These are phyloP conservation scores for Gracilariopsis chorda DNA, from an alignment of 23 red algal genomes.

Conservation along the genomic window DNA sequence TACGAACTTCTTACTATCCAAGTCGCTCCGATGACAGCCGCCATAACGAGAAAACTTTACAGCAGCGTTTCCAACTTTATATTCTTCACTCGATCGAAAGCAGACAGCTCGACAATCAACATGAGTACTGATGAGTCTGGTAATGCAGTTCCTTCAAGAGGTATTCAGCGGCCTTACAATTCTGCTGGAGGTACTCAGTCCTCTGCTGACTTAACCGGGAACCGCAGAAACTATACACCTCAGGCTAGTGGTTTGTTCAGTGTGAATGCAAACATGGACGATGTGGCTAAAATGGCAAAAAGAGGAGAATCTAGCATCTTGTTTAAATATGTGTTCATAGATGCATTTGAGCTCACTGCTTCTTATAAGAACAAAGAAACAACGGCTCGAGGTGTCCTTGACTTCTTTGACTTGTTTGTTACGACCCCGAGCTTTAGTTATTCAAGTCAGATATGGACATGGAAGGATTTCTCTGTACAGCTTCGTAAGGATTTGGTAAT, in stretches of 20 bases:
- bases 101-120: background rate
- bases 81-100: constrained; percentile 39
- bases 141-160: background rate
- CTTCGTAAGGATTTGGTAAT: constrained; percentile 64
- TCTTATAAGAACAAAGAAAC: constrained; percentile 86
- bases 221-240: background rate
- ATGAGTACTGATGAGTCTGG: constrained; percentile 5
- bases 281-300: constrained; percentile 71
- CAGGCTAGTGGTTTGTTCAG: background rate
- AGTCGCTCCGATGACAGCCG: constrained; percentile 70
- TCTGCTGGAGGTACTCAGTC: background rate
- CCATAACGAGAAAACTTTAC: constrained; percentile 61
- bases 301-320: constrained; percentile 76
- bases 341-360: constrained; percentile 76
- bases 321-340: constrained; percentile 97
- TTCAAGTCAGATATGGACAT: constrained; percentile 82
- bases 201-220: background rate
- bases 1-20: constrained; percentile 86
- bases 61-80: constrained; percentile 61
- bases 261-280: constrained; percentile 48
- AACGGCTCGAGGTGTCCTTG: constrained; percentile 52
- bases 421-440: constrained; percentile 77
- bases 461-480: constrained; percentile 78
- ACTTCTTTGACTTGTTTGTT: constrained; percentile 77
- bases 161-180: background rate